Base-by-base conservation (phyloP, 441 rosid genomes). In the Aleurites moluccanus region DNA sequence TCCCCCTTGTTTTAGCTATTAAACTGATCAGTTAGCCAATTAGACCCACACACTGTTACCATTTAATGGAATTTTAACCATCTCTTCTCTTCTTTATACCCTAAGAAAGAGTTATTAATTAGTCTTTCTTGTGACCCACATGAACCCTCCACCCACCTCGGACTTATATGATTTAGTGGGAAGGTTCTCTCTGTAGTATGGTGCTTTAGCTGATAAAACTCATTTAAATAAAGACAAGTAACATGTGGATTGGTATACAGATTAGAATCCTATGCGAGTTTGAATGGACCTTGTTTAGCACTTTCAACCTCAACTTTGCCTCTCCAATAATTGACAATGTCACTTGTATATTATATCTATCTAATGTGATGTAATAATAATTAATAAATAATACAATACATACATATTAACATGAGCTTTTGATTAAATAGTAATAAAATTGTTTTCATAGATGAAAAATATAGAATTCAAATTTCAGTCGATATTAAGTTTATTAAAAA, bases 261-360 rank as follows among this genome's bases (percentile, higher is more conserved):
- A 80, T 80, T 78, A 78, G 91, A 88, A 88, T 86, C 91, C 89
- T 79, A 86, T 88, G 91, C 66, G 63, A 68, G 68, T 69, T 73
- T 82, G 84, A 81, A 77, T 69, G 83, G 86, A 80, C 88, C 75
- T 74, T 63, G 50, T 77, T 78, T 67, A 52, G 72, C 45, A 50
- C 60, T 71, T 72, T 27, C 71, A 72, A 65, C 16, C 11, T 78
- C 72, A 35, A 57, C 50, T 27, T 73, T 65, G 55, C 52, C 74
- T 49, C 60, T 45, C 84, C 86, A 86, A 86, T 88, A 86, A 88
- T 88, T 88, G 87, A 80, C 81, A 57, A 50, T 64, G 33, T 45
- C 73, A 77, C 69, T 68, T 67, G 33, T 35, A 55, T 40, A 23
- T 13, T 30, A 21, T 65, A 20, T 49, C 2, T 40, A 55, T 16